Percentiles rank a stretch among this genome's conserved stretches.
phyloP scores from a whole-genome alignment of 495 filamentous ascomycete species.

The Podospora bellae-mahoneyi region DNA sequence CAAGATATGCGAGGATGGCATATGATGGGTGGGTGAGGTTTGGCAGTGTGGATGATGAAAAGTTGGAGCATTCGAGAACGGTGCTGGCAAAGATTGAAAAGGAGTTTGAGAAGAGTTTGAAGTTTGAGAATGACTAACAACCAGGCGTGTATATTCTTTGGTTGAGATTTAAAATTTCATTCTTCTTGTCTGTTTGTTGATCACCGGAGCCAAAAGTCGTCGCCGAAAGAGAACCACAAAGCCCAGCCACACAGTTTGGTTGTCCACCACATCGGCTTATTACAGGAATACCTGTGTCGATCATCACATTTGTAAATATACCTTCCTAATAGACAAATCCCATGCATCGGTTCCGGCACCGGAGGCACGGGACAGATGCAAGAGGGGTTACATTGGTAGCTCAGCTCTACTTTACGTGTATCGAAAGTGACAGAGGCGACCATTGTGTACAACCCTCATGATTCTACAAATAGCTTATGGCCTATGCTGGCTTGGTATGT shows the following conservation, averaged over 20 bases:
- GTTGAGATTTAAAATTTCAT: no score
- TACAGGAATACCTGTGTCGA: not conserved
- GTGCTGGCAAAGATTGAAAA: not conserved
- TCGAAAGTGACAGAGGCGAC: not conserved
- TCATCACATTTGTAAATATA: not conserved
- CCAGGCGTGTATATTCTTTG: no score
- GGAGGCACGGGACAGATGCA: conserved; percentile 1
- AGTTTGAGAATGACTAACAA: not conserved
- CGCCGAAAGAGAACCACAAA: not conserved
- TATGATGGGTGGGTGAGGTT: conserved; percentile 36
- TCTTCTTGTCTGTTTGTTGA: not conserved
- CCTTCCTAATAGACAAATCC: conserved; percentile 3
- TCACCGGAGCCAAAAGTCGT: not conserved
- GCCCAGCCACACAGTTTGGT: not conserved
- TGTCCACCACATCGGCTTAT: not conserved
- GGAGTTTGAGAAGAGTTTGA: not conserved
- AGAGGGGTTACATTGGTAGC: not conserved
- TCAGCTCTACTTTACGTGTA: not conserved
- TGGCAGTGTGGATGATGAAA: conserved; percentile 36
- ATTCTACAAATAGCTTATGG: not conserved
- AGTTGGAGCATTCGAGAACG: conserved; percentile 19
- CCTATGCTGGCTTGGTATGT: not conserved
- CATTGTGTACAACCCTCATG: not conserved
- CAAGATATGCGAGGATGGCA: conserved; percentile 38
- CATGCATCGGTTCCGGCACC: not conserved